Base-by-base conservation (phyloP, 768 basidiomycete species). In the Tulasnella sp. region DNA sequence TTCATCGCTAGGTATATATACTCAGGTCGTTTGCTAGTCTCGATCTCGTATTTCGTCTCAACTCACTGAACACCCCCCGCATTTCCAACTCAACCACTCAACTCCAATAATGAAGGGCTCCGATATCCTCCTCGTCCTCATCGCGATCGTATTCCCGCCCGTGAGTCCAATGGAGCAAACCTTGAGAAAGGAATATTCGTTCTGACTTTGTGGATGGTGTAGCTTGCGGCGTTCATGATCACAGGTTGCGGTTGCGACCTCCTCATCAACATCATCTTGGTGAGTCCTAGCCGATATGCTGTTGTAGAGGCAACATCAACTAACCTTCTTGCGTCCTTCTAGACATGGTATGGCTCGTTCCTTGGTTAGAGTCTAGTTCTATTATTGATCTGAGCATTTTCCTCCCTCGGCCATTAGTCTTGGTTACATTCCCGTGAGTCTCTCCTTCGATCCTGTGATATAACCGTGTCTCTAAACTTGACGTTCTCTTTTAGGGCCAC, bases 191-290 rank as follows among this genome's bases (percentile, higher is more conserved):
- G 34, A 38, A 15, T 38, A 5, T 5, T 7, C 5, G 15, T 38
- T 5, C 34, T 38, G 34, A 38, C 34, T 38, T 15, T 38, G 7
- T 38, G 34, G 34, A 38, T 38, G 34, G 34, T 38, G 5, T 38
- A 38, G 34, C 52, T 53, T 21, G 38, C 52, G 38, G 66, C 65
- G 5, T 66, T 73, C 2, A 82, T 92, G 67, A 70, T 92, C 60
- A 80, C 87, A 0, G 90, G 90, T 34, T 93, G 90, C 70, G 80
- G 83, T 63, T 89, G 87, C 66, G 89, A 92, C 74, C 74, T 92
- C 49, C 77, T 91, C 66, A 88, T 93, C 72, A 92, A 86, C 72
- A 80, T 92, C 61, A 73, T 77, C 60, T 72, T 92, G 66, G 61
- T 61, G 19, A 29, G 61, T 61, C 32, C 24, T n/a, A n/a, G n/a